A percentile compares a stretch with the other conserved stretches of the same genome.
Conservation (phyloP, 495 filamentous ascomycete species). For the Cercophora newfieldiana region DNA sequence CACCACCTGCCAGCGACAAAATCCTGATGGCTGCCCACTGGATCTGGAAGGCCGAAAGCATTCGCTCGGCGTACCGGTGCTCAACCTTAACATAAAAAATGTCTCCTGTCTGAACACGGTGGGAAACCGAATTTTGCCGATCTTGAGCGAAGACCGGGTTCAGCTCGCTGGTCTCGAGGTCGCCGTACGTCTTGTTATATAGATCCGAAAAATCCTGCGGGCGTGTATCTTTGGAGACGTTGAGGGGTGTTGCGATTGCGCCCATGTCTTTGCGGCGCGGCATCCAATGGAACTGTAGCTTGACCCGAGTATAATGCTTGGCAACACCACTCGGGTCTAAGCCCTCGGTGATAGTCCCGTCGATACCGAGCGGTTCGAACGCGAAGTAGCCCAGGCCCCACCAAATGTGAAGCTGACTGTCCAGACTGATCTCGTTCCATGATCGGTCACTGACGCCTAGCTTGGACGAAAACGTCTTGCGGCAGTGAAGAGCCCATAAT, state of each 20-base stretch:
- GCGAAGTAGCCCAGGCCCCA: constrained; percentile 3
- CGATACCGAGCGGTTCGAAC: constrained; percentile 8
- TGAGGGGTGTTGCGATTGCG: neutral
- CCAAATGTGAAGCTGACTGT: constrained; percentile 1
- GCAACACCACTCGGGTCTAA: neutral
- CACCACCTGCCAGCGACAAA: constrained; percentile 9
- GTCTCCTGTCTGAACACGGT: constrained; percentile 5
- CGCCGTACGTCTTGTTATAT: constrained; percentile 1
- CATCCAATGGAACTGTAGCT: constrained; percentile 10
- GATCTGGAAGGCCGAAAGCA: constrained; percentile 5
- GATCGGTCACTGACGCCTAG: constrained; percentile 1
- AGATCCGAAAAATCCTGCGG: constrained; percentile 1
- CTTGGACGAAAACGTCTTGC: neutral
- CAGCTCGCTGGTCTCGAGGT: constrained; percentile 4
- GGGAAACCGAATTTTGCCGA: constrained; percentile 6
- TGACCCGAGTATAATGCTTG: neutral
- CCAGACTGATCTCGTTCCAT: constrained; percentile 6
- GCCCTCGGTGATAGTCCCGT: neutral
- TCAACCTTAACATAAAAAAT: constrained; percentile 4
- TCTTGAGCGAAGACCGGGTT: constrained; percentile 5
- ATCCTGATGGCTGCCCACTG: constrained; percentile 5
- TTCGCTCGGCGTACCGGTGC: constrained; percentile 7
- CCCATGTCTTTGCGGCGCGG: neutral
- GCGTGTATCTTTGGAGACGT: neutral
- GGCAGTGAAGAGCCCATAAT: constrained; percentile 5